Evolutionary conservation across 176 grass and related monocot genomes (phyloP).

Genomic region (Lolium multiflorum): DNA sequence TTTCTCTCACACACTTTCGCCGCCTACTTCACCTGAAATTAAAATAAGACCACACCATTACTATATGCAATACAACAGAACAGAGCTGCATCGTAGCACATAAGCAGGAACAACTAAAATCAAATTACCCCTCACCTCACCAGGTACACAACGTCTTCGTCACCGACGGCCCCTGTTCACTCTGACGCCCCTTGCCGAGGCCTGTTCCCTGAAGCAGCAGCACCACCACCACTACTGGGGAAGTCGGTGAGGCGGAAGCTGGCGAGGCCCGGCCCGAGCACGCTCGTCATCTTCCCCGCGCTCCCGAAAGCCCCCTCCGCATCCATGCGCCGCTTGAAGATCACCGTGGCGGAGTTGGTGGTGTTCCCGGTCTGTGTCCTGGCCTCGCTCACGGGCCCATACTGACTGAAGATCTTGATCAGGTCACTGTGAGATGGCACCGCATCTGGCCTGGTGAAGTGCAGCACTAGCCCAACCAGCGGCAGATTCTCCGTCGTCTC

Average conservation of each 20-base stretch:
- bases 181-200: neutral
- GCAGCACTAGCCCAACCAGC: slow-evolving; percentile 53
- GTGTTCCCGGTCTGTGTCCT: slow-evolving; percentile 48
- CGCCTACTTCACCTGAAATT: slow-evolving; percentile 8
- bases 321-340: slow-evolving; percentile 70
- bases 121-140: slow-evolving; percentile 39
- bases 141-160: neutral
- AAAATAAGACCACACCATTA: neutral
- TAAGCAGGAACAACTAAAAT: neutral
- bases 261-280: slow-evolving; percentile 53
- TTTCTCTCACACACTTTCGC: neutral
- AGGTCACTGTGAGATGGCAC: slow-evolving; percentile 63
- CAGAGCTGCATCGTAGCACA: neutral
- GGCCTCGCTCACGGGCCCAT: slow-evolving; percentile 69
- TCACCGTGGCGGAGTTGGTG: slow-evolving; percentile 54
- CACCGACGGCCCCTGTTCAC: slow-evolving; percentile 22
- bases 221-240: neutral
- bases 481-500: slow-evolving; percentile 43
- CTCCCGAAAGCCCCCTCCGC: slow-evolving; percentile 64
- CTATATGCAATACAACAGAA: neutral
- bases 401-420: slow-evolving; percentile 70
- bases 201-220: slow-evolving; percentile 34
- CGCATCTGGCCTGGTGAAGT: slow-evolving; percentile 48
- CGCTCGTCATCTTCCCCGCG: slow-evolving; percentile 58
- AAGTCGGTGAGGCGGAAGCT: slow-evolving; percentile 70